Conservation (phyloP, 2,329 filamentous ascomycete genomes). For the Salinomyces thailandicus region DNA sequence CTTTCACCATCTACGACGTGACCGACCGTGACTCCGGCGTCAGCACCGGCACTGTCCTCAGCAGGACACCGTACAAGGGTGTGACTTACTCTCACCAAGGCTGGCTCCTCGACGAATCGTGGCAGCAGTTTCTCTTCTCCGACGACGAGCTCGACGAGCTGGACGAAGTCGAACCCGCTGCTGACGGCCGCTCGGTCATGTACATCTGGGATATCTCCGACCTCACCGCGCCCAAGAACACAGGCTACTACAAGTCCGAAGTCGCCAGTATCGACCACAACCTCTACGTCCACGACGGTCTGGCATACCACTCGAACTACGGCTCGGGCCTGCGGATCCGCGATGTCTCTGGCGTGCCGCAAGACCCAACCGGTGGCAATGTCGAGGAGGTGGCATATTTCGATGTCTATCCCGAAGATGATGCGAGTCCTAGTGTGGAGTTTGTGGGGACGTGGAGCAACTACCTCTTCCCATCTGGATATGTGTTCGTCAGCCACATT, state of each 20-base stretch:
- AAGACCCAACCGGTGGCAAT: slow-evolving; percentile 36
- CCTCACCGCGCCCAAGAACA: slow-evolving; percentile 33
- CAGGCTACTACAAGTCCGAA: slow-evolving; percentile 29
- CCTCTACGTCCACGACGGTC: slow-evolving; percentile 30
- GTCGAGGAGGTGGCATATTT: slow-evolving; percentile 43
- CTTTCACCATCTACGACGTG: slow-evolving; percentile 37
- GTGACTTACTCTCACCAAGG: slow-evolving; percentile 45
- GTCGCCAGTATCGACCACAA: slow-evolving; percentile 33
- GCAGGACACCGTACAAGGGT: slow-evolving; percentile 39
- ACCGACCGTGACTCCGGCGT: slow-evolving; percentile 30
- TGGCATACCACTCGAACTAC: slow-evolving; percentile 31
- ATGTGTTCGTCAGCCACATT: slow-evolving; percentile 44
- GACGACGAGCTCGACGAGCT: slow-evolving; percentile 47
- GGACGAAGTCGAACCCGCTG: slow-evolving; percentile 28
- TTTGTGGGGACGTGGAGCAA: slow-evolving; percentile 37
- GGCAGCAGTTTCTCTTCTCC: slow-evolving; percentile 38
- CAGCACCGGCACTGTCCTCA: slow-evolving; percentile 32
- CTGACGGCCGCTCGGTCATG: slow-evolving; percentile 34
- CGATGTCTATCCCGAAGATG: slow-evolving; percentile 44
- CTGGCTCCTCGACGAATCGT: slow-evolving; percentile 39
- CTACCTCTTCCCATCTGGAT: slow-evolving; percentile 42
- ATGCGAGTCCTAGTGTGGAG: slow-evolving; percentile 30
- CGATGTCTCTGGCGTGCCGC: slow-evolving; percentile 27
- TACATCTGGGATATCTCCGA: slow-evolving; percentile 43
- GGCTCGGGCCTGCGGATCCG: slow-evolving; percentile 27